Evolutionary conservation across 2,329 filamentous ascomycete species (phyloP).

Genomic region (Fusarium keratoplasticum): DNA sequence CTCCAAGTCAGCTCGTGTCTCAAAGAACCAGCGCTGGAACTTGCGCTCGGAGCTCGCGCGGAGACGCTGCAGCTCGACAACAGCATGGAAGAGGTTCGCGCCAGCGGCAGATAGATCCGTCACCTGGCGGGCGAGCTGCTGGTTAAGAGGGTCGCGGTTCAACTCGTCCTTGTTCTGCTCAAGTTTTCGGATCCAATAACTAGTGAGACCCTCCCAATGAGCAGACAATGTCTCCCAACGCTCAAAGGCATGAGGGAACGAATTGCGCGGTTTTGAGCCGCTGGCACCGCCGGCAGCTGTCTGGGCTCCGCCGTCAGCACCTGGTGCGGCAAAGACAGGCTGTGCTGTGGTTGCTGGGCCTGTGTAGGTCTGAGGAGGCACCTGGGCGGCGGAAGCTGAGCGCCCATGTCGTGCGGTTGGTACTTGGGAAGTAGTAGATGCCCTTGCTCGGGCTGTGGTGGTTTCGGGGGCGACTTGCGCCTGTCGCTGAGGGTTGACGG

Average conservation of each 20-base stretch:
- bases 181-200: conserved; percentile 94
- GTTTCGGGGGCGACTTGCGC: conserved; percentile 43
- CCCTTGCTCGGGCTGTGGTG: conserved; percentile 41
- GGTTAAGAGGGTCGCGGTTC: conserved; percentile 82
- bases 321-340: conserved; percentile 28
- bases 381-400: conserved; percentile 26
- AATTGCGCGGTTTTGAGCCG: conserved; percentile 65
- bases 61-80: conserved; percentile 93
- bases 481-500: conserved; percentile 50
- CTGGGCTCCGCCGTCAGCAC: conserved; percentile 33
- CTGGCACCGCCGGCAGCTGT: conserved; percentile 16
- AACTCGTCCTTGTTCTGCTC: conserved; percentile 92
- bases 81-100: conserved; percentile 96
- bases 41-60: conserved; percentile 96
- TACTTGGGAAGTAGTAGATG: conserved; percentile 44
- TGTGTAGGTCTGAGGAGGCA: conserved; percentile 38
- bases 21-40: conserved; percentile 99
- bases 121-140: conserved; percentile 92
- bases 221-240: conserved; percentile 97
- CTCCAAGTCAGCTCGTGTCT: conserved; percentile 90
- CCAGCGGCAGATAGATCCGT: conserved; percentile 97
- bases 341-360: conserved; percentile 31
- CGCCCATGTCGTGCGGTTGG: conserved; percentile 36
- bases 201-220: conserved; percentile 97
- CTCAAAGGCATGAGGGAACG: conserved; percentile 96